phyloP scores from a whole-genome alignment of 2,329 filamentous ascomycete species.

The Xylaria sp. region DNA sequence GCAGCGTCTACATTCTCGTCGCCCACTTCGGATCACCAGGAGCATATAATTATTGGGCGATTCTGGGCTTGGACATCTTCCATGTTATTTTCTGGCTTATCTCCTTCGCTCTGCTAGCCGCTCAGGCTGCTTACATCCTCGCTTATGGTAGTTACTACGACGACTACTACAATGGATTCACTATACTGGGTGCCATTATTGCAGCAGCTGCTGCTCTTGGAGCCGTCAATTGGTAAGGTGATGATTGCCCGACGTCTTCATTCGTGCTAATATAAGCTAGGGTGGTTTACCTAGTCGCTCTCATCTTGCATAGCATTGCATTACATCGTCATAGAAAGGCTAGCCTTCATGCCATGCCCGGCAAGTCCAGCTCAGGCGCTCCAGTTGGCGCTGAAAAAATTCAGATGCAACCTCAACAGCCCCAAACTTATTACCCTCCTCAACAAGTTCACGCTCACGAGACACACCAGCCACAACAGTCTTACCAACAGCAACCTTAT shows the following conservation, averaged over 20 bases:
- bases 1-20: slow-evolving; percentile 59
- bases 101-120: slow-evolving; percentile 56
- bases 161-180: slow-evolving; percentile 43
- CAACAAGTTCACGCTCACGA: slow-evolving; percentile 21
- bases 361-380: slow-evolving; percentile 27
- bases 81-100: slow-evolving; percentile 64
- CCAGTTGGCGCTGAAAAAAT: slow-evolving; percentile 43
- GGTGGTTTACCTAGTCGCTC: slow-evolving; percentile 55
- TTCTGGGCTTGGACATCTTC: slow-evolving; percentile 62
- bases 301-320: slow-evolving; percentile 55
- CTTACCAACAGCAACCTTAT: not conserved
- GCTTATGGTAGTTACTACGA: slow-evolving; percentile 43
- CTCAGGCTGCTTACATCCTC: slow-evolving; percentile 47
- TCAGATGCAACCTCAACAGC: slow-evolving; percentile 44
- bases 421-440: slow-evolving; percentile 36
- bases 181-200: slow-evolving; percentile 43
- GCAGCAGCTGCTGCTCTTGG: slow-evolving; percentile 55
- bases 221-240: slow-evolving; percentile 56
- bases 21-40: slow-evolving; percentile 54
- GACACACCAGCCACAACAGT: slow-evolving; percentile 22
- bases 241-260: not conserved
- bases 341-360: slow-evolving; percentile 54
- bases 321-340: slow-evolving; percentile 57
- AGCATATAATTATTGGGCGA: slow-evolving; percentile 64
- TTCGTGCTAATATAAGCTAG: slow-evolving; percentile 46